Evolutionary conservation across 1,284 basidiomycete species (phyloP), one percentile per base, ranked within the genome.

Genomic region (Sporisorium scitamineum): DNA sequence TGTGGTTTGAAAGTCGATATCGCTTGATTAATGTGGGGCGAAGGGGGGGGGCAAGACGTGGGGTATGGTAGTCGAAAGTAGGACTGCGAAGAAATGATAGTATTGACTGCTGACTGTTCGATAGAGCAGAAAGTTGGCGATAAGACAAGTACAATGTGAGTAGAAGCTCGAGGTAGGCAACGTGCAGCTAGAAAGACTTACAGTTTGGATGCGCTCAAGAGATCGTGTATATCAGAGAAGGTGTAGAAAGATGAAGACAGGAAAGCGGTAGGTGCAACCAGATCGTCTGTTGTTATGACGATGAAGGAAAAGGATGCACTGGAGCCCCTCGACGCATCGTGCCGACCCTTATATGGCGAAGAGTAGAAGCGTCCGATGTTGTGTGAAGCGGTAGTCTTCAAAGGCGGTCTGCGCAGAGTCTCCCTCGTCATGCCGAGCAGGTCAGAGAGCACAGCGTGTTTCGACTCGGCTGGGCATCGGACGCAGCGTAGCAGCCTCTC

Each of bases 401-500:
- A 13, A 34, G 14, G 34, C 34, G 11, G 34, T 20, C n/a, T 42
- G 39, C 39, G 39, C 39, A 42, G 5, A 9, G n/a, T 16, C 6
- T 20, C 39, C n/a, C 10, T 16, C 8, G 39, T 10, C 39, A 42
- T 42, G 39, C n/a, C n/a, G 39, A 42, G n/a, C 39, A 20, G n/a
- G 39, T 20, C 39, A 42, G 8, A 16, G 6, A 42, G 39, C 1
- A 42, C 39, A 42, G 39, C 54, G 41, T 42, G 24, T 2, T 22
- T 50, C 37, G 61, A 56, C 29, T 64, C 61, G 57, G 54, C 54
- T 55, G 1, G 13, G 18, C 26, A 62, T 55, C 45, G 60, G 26
- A 20, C n/a, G 37, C 47, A 64, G 45, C 45, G 26, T 13, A 26
- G n/a, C 39, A 16, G 6, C n/a, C n/a, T n/a, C n/a, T n/a, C n/a